phyloP scores from a whole-genome alignment of 495 filamentous ascomycete genomes.

The Neurospora tetraspora region DNA sequence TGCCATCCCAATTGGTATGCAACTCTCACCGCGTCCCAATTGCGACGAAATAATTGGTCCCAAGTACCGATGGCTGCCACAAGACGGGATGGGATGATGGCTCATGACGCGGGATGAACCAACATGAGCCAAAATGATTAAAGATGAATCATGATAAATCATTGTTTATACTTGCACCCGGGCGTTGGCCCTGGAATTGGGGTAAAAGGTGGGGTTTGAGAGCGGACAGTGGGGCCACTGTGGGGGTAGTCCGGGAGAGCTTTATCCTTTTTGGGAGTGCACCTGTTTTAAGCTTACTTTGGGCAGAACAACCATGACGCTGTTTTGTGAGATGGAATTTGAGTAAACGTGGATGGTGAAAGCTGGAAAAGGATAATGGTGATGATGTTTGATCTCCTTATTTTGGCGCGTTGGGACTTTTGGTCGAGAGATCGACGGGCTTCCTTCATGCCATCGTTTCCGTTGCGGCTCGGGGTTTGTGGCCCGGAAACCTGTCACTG shows the following conservation, averaged over 20 bases:
- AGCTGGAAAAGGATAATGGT: not conserved
- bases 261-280: not conserved
- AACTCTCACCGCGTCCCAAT: not conserved
- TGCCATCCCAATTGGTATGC: not conserved
- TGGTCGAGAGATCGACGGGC: not conserved
- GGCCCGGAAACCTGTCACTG: not conserved
- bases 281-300: not conserved
- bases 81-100: not conserved
- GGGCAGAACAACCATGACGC: not conserved
- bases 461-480: not conserved
- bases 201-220: not conserved
- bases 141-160: slow-evolving; percentile 19
- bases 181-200: not conserved
- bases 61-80: not conserved
- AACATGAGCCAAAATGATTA: not conserved
- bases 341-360: not conserved
- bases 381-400: not conserved
- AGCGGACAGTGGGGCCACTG: no score
- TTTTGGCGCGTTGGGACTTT: not conserved
- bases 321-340: not conserved
- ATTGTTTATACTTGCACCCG: not conserved
- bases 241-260: not conserved
- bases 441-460: not conserved
- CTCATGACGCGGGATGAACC: not conserved
- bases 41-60: not conserved